Percentiles rank a stretch among this genome's conserved stretches.
These are phyloP conservation scores for Eutypa lata DNA, from an alignment of 2,329 filamentous ascomycete species.

Conservation along the genomic window DNA sequence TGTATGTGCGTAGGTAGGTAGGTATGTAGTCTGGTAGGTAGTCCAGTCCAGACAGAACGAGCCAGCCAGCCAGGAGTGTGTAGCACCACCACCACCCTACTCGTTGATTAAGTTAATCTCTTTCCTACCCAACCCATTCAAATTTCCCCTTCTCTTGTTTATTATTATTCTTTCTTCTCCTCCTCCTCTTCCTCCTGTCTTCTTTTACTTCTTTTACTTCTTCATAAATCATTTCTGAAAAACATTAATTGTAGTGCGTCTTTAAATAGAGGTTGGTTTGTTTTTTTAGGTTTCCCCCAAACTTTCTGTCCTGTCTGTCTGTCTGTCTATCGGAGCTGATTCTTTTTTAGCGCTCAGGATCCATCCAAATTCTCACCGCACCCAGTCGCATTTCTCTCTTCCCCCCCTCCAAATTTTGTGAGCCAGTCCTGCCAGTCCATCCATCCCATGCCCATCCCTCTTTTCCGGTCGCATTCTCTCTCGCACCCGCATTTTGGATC, in stretches of 20 bases:
- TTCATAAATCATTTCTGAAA: background rate
- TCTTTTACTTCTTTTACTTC: background rate
- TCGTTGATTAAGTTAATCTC: background rate
- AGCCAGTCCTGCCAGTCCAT: too few relatives aligned
- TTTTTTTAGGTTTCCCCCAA: too few relatives aligned
- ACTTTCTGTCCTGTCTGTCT: too few relatives aligned
- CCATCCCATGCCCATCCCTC: constrained; percentile 10
- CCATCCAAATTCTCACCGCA: too few relatives aligned
- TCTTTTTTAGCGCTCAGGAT: too few relatives aligned
- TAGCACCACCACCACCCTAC: background rate
- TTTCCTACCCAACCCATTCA: background rate
- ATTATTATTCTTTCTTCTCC: background rate
- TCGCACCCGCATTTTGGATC: constrained; percentile 20
- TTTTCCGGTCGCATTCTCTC: constrained; percentile 27
- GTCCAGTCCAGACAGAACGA: too few relatives aligned
- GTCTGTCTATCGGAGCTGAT: too few relatives aligned
- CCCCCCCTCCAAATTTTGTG: too few relatives aligned
- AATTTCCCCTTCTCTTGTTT: background rate
- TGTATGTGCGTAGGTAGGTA: background rate
- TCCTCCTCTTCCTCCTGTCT: background rate
- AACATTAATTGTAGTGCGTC: background rate
- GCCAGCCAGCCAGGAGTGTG: background rate
- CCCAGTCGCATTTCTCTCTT: too few relatives aligned
- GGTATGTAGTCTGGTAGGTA: background rate
- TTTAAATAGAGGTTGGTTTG: too few relatives aligned